Evolutionary conservation across 495 filamentous ascomycete genomes (phyloP), one percentile per base, ranked within the genome.

Genomic region (Talaromyces borbonicus): DNA sequence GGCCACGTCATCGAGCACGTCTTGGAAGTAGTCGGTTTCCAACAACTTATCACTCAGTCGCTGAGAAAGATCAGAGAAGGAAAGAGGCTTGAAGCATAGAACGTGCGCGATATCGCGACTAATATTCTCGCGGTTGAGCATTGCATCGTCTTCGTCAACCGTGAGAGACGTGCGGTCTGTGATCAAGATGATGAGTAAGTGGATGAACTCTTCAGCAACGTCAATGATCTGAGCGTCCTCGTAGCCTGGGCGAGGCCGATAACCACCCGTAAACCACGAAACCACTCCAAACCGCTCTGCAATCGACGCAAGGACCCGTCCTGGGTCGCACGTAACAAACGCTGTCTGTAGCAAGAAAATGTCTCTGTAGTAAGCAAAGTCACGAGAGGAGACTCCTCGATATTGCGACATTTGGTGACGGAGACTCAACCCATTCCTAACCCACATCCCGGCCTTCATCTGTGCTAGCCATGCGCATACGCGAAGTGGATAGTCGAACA

Each of bases 361-460:
- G 60, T 99, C 92, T 40, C 92, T 80, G 56, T 94, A 87, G 56
- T 95, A 89, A 1, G 87, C 85, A 41, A 95, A 83, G 66, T 97
- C 90, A 48, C 92, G 75, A 51, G 89, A 84, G 1, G 77, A 74
- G 29, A 96, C 85, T 32, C 86, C 87, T 37, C 87, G 81, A 55
- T 97, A 97, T 9, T 88, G 90, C 12, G 84, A 82, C 63, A 88
- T 88, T 59, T 99, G 92, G 59, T 99, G 92, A 11, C 87, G 81
- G 36, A 99, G 77, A 59, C 89, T 95, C 52, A 96, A 80, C 7
- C 92, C 92, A 57, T 99, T 99, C 26, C 92, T 81, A 30, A 99
- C 93, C 92, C 92, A 99, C 85, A 96, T 92, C 12, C 85, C 85
- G 3, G 89, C 87, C 60, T 93, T 94, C 81, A 97, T 97, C 66